These are phyloP conservation scores for Hanseniaspora sp. DNA, from an alignment of 1,139 yeast genomes.

Conservation along the genomic window DNA sequence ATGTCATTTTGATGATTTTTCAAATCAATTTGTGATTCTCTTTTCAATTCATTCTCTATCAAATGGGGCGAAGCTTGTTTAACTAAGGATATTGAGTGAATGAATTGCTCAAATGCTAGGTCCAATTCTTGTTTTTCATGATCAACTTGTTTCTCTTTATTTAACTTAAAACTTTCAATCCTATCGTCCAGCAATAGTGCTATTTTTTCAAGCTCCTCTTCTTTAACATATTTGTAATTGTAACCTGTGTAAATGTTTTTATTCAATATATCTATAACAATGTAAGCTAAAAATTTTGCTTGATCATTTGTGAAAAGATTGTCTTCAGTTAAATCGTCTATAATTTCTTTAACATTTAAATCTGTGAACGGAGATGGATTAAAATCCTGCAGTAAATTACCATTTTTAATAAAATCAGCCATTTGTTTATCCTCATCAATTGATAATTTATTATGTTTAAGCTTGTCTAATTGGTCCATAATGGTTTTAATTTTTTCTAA, in stretches of 20 bases:
- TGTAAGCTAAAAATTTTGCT: constrained; percentile 41
- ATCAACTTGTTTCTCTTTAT: constrained; percentile 54
- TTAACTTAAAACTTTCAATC: constrained; percentile 69
- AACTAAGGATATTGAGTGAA: constrained; percentile 51
- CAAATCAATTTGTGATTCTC: constrained; percentile 72
- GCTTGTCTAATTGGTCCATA: neutral
- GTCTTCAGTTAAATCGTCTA: constrained; percentile 15
- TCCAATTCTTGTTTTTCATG: constrained; percentile 58
- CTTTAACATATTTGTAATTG: constrained; percentile 49
- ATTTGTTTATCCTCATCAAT: neutral
- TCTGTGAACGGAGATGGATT: constrained; percentile 25
- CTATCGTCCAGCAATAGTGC: constrained; percentile 85
- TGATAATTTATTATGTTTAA: neutral
- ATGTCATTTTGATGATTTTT: constrained; percentile 82
- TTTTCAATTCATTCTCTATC: constrained; percentile 33
- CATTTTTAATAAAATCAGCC: neutral
- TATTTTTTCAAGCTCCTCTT: constrained; percentile 71
- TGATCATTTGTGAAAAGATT: constrained; percentile 45
- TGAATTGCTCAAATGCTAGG: constrained; percentile 63
- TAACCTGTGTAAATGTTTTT: constrained; percentile 45
- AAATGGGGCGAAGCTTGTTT: constrained; percentile 6
- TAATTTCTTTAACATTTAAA: constrained; percentile 19
- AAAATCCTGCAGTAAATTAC: constrained; percentile 15
- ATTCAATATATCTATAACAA: constrained; percentile 42
- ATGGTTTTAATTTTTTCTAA: neutral